Evolutionary conservation across 2,329 filamentous ascomycete genomes (phyloP).

Genomic region (Neofusicoccum sp.): DNA sequence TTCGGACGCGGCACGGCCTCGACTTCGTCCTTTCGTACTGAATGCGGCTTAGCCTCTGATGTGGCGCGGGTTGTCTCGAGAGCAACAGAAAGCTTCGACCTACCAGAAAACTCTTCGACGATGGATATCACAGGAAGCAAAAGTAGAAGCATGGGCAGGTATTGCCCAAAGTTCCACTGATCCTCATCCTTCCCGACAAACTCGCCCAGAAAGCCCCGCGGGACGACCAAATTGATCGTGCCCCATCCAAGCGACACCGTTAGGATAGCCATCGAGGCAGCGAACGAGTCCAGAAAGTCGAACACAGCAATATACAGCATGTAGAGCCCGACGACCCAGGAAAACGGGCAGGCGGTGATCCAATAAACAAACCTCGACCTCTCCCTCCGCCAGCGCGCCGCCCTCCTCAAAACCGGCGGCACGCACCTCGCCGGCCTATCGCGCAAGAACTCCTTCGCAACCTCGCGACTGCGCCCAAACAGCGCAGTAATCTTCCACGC

Average conservation of each 20-base stretch:
- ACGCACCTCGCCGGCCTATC: background rate
- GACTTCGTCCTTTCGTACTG: background rate
- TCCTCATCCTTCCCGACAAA: background rate
- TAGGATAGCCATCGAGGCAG: background rate
- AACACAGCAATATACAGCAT: background rate
- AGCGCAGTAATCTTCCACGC: background rate
- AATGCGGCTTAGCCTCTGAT: background rate
- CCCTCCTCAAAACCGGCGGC: background rate
- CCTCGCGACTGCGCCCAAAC: background rate
- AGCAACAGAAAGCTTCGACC: background rate
- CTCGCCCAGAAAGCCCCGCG: background rate
- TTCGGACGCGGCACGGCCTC: no score
- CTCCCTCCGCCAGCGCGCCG: background rate
- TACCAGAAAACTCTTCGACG: background rate
- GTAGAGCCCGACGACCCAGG: background rate
- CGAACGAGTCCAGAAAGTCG: background rate
- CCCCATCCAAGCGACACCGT: background rate
- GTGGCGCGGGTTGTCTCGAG: background rate
- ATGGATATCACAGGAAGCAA: background rate
- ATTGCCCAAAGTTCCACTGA: background rate
- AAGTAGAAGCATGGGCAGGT: background rate
- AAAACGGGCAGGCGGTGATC: background rate
- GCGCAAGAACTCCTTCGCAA: background rate
- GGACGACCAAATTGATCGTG: background rate
- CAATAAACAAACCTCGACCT: background rate